phyloP scores from a whole-genome alignment of 1,139 yeast species.

The Hyphopichia buzzinii region DNA sequence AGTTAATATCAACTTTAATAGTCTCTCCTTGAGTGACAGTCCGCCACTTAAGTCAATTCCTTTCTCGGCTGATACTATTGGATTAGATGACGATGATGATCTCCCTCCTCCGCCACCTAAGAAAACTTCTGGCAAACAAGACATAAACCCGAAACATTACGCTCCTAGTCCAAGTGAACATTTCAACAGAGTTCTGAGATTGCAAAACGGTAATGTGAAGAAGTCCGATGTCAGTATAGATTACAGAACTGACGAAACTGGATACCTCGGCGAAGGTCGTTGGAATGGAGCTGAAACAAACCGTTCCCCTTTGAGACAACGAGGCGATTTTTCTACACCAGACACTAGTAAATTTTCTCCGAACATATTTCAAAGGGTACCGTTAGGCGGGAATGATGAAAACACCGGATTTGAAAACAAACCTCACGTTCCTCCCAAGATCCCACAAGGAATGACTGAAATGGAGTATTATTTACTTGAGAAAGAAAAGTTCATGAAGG shows the following conservation, averaged over 20 bases:
- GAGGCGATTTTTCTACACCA: not conserved
- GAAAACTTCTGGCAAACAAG: slow-evolving; percentile 14
- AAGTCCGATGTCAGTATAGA: slow-evolving; percentile 23
- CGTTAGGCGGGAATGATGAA: slow-evolving; percentile 20
- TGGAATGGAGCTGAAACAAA: slow-evolving; percentile 15
- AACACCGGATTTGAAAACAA: slow-evolving; percentile 27
- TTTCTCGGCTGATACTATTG: slow-evolving; percentile 46
- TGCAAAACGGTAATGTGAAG: slow-evolving; percentile 20
- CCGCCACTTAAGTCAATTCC: slow-evolving; percentile 23
- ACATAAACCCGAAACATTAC: slow-evolving; percentile 43
- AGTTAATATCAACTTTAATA: not conserved
- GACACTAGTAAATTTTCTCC: slow-evolving; percentile 32
- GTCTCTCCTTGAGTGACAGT: not conserved
- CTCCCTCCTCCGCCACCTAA: slow-evolving; percentile 13
- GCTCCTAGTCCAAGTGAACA: slow-evolving; percentile 51
- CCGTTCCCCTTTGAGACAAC: not conserved
- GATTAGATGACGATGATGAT: slow-evolving; percentile 28
- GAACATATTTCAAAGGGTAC: slow-evolving; percentile 34
- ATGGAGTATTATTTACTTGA: slow-evolving; percentile 48
- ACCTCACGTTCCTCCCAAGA: slow-evolving; percentile 53
- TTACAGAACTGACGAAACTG: slow-evolving; percentile 25
- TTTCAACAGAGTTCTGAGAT: slow-evolving; percentile 20
- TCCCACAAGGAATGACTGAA: slow-evolving; percentile 50
- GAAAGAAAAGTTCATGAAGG: slow-evolving; percentile 40
- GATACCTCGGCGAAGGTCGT: slow-evolving; percentile 40